Percentiles rank a stretch among this genome's conserved stretches.
Conservation (phyloP, 2,329 filamentous ascomycete genomes). For the Clonostachys sp. region DNA sequence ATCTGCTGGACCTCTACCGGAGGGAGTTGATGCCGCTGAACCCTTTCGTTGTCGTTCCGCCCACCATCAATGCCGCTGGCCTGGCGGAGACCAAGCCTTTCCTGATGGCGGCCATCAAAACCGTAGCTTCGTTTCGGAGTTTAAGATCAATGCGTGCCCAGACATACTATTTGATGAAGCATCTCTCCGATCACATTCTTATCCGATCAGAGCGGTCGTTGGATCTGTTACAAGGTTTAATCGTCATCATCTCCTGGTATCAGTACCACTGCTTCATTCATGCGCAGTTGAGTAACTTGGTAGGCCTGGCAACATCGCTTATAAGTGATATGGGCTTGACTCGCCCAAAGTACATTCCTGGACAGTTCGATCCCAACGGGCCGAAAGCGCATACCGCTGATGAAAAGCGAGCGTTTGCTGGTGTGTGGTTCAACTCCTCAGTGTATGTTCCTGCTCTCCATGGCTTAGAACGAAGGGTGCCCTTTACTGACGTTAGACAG, state of each 20-base stretch:
- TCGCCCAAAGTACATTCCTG: constrained; percentile 17
- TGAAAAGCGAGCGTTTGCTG: constrained; percentile 45
- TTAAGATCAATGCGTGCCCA: constrained; percentile 42
- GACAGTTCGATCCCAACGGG: constrained; percentile 6
- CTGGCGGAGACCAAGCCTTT: constrained; percentile 37
- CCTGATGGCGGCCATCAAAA: constrained; percentile 42
- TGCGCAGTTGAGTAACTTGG: constrained; percentile 44
- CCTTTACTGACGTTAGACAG: constrained; percentile 13
- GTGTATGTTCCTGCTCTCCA: constrained; percentile 28
- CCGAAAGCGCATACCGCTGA: constrained; percentile 35
- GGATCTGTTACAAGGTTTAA: constrained; percentile 42
- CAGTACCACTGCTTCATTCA: constrained; percentile 51
- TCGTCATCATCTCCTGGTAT: constrained; percentile 45
- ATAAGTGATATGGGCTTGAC: constrained; percentile 41
- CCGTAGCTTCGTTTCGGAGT: constrained; percentile 42
- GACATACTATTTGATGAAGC: constrained; percentile 39
- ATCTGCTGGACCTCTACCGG: constrained; percentile 37
- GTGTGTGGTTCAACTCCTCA: constrained; percentile 49
- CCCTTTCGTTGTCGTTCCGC: constrained; percentile 41
- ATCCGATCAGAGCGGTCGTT: constrained; percentile 43
- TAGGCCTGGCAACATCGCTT: constrained; percentile 41
- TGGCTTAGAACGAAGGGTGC: neutral
- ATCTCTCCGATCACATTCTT: constrained; percentile 42
- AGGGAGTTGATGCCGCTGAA: constrained; percentile 33
- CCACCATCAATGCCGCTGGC: constrained; percentile 22